Conservation (phyloP, 768 basidiomycete genomes). For the Ramaria rubella region DNA sequence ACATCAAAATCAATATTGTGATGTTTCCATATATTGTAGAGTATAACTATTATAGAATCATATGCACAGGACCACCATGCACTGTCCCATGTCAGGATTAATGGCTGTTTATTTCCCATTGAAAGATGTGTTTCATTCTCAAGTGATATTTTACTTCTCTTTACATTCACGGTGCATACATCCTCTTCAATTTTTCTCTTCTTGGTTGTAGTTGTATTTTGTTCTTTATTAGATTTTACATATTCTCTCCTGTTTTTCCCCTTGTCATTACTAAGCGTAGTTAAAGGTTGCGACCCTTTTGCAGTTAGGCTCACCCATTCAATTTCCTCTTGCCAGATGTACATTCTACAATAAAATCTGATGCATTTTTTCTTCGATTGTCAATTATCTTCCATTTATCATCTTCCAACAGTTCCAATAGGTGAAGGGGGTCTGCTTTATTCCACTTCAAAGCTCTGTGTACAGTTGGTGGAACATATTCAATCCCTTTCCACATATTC, state of each 20-base stretch:
- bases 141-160: background rate
- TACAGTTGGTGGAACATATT: background rate
- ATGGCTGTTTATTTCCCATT: background rate
- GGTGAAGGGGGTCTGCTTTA: no score
- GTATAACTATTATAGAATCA: background rate
- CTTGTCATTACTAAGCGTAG: background rate
- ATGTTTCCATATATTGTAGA: background rate
- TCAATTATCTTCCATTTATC: no score
- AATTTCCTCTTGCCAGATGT: background rate
- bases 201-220: background rate
- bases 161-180: background rate
- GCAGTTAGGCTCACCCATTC: background rate
- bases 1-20: background rate
- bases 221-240: background rate
- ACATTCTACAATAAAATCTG: background rate
- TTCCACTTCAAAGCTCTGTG: no score
- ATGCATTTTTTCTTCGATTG: background rate
- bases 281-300: background rate
- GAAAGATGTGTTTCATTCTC: background rate
- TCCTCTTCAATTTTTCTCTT: background rate
- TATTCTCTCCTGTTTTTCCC: background rate
- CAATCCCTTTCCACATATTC: background rate
- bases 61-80: background rate
- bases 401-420: no score
- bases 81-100: background rate